These are phyloP conservation scores for Monosporascus sp. DNA, from an alignment of 2,329 filamentous ascomycete genomes.

Conservation along the genomic window DNA sequence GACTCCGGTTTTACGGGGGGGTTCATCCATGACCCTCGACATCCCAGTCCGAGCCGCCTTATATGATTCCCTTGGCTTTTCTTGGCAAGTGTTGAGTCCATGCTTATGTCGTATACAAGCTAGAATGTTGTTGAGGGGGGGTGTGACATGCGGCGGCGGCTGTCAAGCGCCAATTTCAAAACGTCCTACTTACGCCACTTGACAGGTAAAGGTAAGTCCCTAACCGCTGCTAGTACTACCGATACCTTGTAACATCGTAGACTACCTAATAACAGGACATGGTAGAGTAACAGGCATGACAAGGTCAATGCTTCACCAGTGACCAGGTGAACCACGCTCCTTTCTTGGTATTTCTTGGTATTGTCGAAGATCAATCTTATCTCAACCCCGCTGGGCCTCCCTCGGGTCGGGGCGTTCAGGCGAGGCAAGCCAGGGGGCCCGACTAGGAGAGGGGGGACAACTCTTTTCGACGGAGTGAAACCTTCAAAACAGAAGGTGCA, in stretches of 20 bases:
- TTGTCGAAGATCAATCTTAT: neutral
- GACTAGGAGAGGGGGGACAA: neutral
- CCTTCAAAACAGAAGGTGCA: neutral
- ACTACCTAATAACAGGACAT: too few relatives aligned
- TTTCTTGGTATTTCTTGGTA: too few relatives aligned
- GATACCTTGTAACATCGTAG: too few relatives aligned
- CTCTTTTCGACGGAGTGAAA: neutral
- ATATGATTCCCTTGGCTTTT: neutral
- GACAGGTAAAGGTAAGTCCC: neutral
- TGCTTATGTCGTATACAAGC: neutral
- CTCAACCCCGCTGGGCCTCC: neutral
- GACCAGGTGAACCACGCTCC: too few relatives aligned
- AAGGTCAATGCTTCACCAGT: too few relatives aligned
- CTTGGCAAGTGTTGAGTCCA: neutral
- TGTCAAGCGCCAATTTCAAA: too few relatives aligned
- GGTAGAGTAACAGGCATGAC: too few relatives aligned
- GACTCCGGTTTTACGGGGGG: slow-evolving; percentile 10
- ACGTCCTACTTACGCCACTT: neutral
- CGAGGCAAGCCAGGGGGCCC: neutral
- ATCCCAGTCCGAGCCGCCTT: too few relatives aligned
- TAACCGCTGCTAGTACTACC: too few relatives aligned
- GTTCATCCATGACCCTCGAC: neutral
- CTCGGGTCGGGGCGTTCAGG: neutral
- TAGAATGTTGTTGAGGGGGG: too few relatives aligned
- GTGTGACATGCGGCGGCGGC: too few relatives aligned